These are phyloP conservation scores for Dryas integrifolia DNA, from an alignment of 331 rosid genomes.

Conservation along the genomic window DNA sequence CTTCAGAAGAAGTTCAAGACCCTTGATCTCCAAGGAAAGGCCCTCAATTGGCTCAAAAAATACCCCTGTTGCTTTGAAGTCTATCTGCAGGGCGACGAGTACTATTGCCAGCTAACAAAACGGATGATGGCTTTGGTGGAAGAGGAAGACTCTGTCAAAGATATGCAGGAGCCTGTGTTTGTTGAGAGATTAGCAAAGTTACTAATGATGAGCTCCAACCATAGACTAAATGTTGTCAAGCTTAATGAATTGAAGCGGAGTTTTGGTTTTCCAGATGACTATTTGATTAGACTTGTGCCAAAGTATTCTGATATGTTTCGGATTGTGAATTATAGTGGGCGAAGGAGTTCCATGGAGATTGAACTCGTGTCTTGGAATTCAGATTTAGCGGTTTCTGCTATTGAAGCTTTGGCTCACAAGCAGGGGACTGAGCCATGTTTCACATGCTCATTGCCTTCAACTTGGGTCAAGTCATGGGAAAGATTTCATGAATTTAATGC, in stretches of 20 bases:
- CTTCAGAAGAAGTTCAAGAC: constrained; percentile 83
- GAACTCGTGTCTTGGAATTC: constrained; percentile 73
- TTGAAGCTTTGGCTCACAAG: constrained; percentile 45
- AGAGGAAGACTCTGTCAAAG: constrained; percentile 57
- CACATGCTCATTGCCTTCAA: constrained; percentile 58
- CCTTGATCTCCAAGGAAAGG: constrained; percentile 89
- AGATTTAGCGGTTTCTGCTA: constrained; percentile 50
- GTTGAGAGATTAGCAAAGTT: constrained; percentile 55
- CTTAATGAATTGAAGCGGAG: constrained; percentile 59
- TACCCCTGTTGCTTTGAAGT: constrained; percentile 79
- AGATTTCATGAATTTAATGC: constrained; percentile 54
- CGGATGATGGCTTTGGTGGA: constrained; percentile 63
- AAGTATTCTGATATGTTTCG: constrained; percentile 56
- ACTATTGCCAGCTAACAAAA: constrained; percentile 55
- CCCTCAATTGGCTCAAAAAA: constrained; percentile 76
- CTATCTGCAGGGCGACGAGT: constrained; percentile 38
- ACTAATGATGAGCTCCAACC: constrained; percentile 59
- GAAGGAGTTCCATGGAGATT: constrained; percentile 66
- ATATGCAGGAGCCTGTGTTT: constrained; percentile 50
- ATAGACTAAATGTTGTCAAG: constrained; percentile 56
- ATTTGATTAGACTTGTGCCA: constrained; percentile 56
- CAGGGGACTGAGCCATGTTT: constrained; percentile 48
- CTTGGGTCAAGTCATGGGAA: constrained; percentile 77
- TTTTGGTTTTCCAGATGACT: constrained; percentile 79
- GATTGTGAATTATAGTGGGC: constrained; percentile 54